A percentile compares a stretch with the other conserved stretches of the same genome.
These are phyloP conservation scores for Arthrobotrys conoides DNA, from an alignment of 2,329 filamentous ascomycete genomes.

Conservation along the genomic window DNA sequence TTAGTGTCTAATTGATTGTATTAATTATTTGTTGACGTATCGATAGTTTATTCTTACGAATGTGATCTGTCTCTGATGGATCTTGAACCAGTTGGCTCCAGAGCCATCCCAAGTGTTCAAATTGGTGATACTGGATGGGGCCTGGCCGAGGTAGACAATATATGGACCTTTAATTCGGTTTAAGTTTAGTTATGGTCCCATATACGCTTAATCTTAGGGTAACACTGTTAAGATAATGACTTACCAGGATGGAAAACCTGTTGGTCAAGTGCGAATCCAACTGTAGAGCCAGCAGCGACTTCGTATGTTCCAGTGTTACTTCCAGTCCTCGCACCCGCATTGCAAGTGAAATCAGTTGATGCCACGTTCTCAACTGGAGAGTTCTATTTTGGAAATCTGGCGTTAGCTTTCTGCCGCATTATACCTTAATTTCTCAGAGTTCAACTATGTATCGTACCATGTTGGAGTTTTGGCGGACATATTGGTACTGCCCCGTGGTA, in stretches of 20 bases:
- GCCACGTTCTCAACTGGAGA: conserved; percentile 67
- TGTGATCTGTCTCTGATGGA: conserved; percentile 60
- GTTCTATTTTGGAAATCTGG: conserved; percentile 64
- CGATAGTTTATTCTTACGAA: conserved; percentile 31
- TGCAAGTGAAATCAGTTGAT: conserved; percentile 65
- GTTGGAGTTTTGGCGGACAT: conserved; percentile 63
- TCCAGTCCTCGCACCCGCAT: conserved; percentile 48
- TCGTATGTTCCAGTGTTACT: conserved; percentile 66
- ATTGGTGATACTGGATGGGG: conserved; percentile 62
- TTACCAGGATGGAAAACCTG: conserved; percentile 67
- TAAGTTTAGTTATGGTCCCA: background rate
- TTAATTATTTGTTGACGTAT: background rate
- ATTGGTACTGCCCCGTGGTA: conserved; percentile 61
- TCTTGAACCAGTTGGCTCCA: conserved; percentile 67
- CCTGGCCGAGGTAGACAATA: conserved; percentile 68
- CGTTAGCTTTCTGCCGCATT: background rate
- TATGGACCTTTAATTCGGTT: conserved; percentile 65
- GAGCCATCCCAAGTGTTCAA: conserved; percentile 65
- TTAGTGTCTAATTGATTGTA: conserved; percentile 67
- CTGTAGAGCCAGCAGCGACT: conserved; percentile 67
- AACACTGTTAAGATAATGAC: too few species aligned
- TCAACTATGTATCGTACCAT: conserved; percentile 16
- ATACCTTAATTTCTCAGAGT: background rate
- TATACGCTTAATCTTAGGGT: background rate
- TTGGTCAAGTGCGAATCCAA: conserved; percentile 58